Base-by-base conservation (phyloP, 202 grass and related monocot species). In the Hordeum pubiflorum region DNA sequence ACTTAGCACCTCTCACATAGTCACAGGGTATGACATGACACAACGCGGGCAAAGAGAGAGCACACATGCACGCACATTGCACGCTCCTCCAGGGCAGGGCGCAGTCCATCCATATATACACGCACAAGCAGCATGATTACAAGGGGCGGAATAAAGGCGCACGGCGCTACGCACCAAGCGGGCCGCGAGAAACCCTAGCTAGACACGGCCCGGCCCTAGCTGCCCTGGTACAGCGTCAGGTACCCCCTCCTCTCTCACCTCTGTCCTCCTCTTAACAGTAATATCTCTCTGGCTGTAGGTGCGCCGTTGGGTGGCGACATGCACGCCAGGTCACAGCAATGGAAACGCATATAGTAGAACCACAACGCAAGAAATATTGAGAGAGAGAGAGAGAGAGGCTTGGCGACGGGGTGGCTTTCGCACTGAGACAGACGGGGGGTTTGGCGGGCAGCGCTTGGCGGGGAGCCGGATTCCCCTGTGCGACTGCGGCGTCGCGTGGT, bases 401-500 rank as follows among this genome's bases (percentile, higher is more conserved):
- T 84, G 33, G 60, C 31, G 20, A 41, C 24, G 29, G 24, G 79
- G 7, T 87, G 79, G 66, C 77, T 85, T 85, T 87, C 82, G 43
- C 77, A 83, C 81, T 86, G 87, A 87, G 86, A 68, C 81, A n/a
- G 48, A 50, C 44, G 48, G 81, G 26, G 14, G 33, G 48, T 77
- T 90, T 93, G 91, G 82, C 88, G 43, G 13, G 75, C 82, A 85
- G 91, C 88, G 56, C 26, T 93, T 93, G 91, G 87, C 84, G 7
- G 82, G 58, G 60, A 83, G 78, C 83, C 76, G 86, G 91, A 93
- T 93, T 93, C 90, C 81, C 81, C 63, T 61, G 74, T 24, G 46
- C 32, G 38, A 9, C 36, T 23, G 43, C 24, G 41, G 14, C 40
- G 3, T 72, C 69, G 69, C 43, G 26, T 10, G 74, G 63, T 85